phyloP scores from a whole-genome alignment of 1,284 basidiomycete genomes.

The Cutaneotrichosporon mucoides region DNA sequence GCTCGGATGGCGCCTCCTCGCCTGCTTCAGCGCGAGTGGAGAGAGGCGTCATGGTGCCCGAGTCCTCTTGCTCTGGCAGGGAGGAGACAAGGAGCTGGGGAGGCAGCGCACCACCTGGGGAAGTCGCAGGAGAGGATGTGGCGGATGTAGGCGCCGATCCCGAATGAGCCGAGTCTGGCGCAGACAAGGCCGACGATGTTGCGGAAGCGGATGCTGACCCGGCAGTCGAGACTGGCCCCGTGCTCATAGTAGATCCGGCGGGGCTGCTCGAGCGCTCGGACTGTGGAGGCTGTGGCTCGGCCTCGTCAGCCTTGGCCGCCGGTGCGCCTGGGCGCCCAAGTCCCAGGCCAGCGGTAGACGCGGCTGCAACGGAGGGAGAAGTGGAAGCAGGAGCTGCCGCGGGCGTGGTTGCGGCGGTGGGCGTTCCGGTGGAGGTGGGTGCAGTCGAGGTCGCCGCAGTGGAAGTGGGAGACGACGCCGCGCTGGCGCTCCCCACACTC shows the following conservation, averaged over 20 bases:
- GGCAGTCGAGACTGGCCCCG: conserved; percentile 16
- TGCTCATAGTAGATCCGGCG: conserved; percentile 30
- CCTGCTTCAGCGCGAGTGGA: conserved; percentile 45
- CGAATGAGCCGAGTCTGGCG: conserved; percentile 13
- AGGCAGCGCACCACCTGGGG: conserved; percentile 22
- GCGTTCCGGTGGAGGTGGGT: not conserved
- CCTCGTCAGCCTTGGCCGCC: not conserved
- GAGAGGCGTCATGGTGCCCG: conserved; percentile 38
- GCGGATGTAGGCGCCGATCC: conserved; percentile 32
- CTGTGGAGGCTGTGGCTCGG: not conserved
- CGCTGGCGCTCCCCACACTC: not conserved
- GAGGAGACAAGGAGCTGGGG: conserved; percentile 31
- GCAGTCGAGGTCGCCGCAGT: not conserved
- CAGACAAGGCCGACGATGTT: conserved; percentile 16
- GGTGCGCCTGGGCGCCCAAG: not conserved
- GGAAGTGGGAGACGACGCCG: too few species aligned
- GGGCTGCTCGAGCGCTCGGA: not conserved
- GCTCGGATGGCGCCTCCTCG: conserved; percentile 27
- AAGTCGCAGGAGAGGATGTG: conserved; percentile 30
- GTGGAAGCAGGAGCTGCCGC: conserved; percentile 3
- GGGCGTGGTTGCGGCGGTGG: not conserved
- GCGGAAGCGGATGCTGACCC: conserved; percentile 5
- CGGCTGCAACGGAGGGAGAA: conserved; percentile 1
- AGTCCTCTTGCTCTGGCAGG: conserved; percentile 23
- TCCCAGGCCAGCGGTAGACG: not conserved